Evolutionary conservation across 805 yeast genomes (phyloP).

Genomic region (Kuraishia molischiana): DNA sequence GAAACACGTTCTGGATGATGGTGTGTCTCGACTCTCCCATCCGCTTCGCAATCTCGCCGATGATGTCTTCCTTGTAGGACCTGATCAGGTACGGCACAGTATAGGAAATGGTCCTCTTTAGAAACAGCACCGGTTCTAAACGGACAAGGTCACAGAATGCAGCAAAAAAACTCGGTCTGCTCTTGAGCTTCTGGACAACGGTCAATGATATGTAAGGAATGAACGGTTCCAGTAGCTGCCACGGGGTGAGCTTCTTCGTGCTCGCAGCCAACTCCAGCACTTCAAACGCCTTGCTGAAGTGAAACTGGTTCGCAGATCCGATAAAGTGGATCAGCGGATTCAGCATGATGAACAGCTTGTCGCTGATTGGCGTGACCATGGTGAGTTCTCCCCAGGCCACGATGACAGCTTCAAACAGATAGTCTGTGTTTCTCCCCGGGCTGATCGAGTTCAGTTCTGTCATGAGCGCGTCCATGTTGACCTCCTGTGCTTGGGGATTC

Average conservation of each 20-base stretch:
- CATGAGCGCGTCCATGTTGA: slow-evolving; percentile 34
- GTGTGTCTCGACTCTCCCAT: slow-evolving; percentile 33
- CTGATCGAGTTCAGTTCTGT: slow-evolving; percentile 30
- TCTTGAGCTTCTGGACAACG: slow-evolving; percentile 42
- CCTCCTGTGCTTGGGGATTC: slow-evolving; percentile 26
- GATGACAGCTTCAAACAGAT: slow-evolving; percentile 49
- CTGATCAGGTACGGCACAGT: slow-evolving; percentile 72
- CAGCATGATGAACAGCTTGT: slow-evolving; percentile 54
- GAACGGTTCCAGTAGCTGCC: slow-evolving; percentile 72
- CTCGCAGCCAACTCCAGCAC: slow-evolving; percentile 50
- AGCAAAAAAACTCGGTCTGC: slow-evolving; percentile 42
- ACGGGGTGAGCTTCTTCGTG: slow-evolving; percentile 52
- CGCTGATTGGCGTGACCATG: slow-evolving; percentile 47
- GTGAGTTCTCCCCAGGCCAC: slow-evolving; percentile 60
- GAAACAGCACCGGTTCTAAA: slow-evolving; percentile 49
- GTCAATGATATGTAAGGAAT: slow-evolving; percentile 62
- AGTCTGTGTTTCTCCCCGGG: slow-evolving; percentile 19
- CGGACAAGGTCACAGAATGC: slow-evolving; percentile 59
- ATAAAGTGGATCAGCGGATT: slow-evolving; percentile 57
- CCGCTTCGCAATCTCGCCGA: slow-evolving; percentile 52
- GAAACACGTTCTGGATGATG: slow-evolving; percentile 37
- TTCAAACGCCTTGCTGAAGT: slow-evolving; percentile 59
- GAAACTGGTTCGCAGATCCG: slow-evolving; percentile 55
- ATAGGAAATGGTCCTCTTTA: slow-evolving; percentile 58
- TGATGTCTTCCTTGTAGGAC: slow-evolving; percentile 50